Base-by-base conservation (phyloP, 345 rosid genomes). In the Citrus trifoliata region DNA sequence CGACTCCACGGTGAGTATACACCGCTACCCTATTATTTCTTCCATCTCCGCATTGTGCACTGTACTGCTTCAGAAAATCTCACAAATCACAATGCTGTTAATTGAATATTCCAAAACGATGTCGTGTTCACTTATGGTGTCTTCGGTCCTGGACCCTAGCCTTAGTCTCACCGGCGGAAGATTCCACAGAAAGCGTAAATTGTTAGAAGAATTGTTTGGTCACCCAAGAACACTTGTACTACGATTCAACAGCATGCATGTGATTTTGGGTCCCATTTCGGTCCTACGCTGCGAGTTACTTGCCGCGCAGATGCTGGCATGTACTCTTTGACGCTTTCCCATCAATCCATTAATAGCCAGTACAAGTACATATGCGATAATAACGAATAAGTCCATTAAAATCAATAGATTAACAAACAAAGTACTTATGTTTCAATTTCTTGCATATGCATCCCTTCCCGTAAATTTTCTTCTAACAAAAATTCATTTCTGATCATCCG, bases 1-100 rank as follows among this genome's bases (percentile, higher is more conserved):
- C 62, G 84, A 88, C 72, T 83, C 91, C 78, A 51, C 86, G 66
- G 97, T 93, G 72, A 76, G 92, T 84, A 14, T 35, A 59, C 48
- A 59, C 48, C 10, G 9, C 24, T 35, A 5, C 32, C 19, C 14
- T n/a, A 63, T 56, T 9, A 69, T 7, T 63, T 6, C 32, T 14
- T 16, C 7, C 7, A 2, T 9, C 8, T 5, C 58, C 22, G n/a
- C 58, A 1, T 53, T 18, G 16, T 30, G 67, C 22, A 14, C 9
- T 14, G 19, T 1, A 6, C 67, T 13, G 10, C 37, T 55, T 22
- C 12, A 7, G 18, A 4, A 32, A 19, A 22, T 46, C 21, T 12
- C 64, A 72, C 64, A 55, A 19, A 19, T 46, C 16, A 13, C 16
- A 12, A 12, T 46, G 51, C 51, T 13, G 51, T 46, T 12, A 12